phyloP scores from a whole-genome alignment of 805 yeast species.

The Candida pini region DNA sequence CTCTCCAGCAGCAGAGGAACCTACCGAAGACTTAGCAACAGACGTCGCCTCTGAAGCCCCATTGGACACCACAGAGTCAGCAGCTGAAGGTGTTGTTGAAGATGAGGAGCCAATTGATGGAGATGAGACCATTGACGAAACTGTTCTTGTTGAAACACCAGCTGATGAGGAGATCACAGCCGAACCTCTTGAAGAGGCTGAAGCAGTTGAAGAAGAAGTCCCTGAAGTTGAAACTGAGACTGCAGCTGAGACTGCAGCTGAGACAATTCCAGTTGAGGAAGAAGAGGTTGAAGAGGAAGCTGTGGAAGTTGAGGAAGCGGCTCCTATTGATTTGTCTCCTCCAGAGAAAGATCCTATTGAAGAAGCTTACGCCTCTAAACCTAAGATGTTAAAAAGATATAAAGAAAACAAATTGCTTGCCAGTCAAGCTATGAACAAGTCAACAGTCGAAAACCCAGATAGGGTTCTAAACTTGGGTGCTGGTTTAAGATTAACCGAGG shows the following conservation, averaged over 20 bases:
- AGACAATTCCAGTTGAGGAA: slow-evolving; percentile 5
- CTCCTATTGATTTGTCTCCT: slow-evolving; percentile 22
- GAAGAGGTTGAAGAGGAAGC: slow-evolving; percentile 24
- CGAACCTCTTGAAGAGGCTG: slow-evolving; percentile 6
- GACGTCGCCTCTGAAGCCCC: slow-evolving; percentile 14
- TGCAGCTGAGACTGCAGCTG: slow-evolving; percentile 9
- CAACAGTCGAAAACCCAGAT: slow-evolving; percentile 41
- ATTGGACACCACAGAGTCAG: slow-evolving; percentile 4
- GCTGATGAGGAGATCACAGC: slow-evolving; percentile 8
- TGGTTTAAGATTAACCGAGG: slow-evolving; percentile 49
- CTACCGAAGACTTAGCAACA: slow-evolving; percentile 1
- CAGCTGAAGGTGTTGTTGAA: slow-evolving; percentile 11
- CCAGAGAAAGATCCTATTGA: slow-evolving; percentile 32
- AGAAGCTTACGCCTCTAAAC: slow-evolving; percentile 39
- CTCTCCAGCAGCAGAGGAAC: slow-evolving; percentile 4
- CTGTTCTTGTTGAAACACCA: slow-evolving; percentile 6
- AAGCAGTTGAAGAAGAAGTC: slow-evolving; percentile 8
- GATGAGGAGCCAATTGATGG: slow-evolving; percentile 9
- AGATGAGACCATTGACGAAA: slow-evolving; percentile 7
- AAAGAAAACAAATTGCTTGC: slow-evolving; percentile 45
- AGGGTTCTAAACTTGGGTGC: slow-evolving; percentile 47
- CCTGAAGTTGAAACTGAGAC: slow-evolving; percentile 10
- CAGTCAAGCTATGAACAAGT: slow-evolving; percentile 37
- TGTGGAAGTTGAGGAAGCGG: slow-evolving; percentile 19
- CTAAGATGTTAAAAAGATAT: slow-evolving; percentile 42